Evolutionary conservation across 441 rosid genomes (phyloP), one percentile per base, ranked within the genome.

Genomic region (Euphorbia celastroides): DNA sequence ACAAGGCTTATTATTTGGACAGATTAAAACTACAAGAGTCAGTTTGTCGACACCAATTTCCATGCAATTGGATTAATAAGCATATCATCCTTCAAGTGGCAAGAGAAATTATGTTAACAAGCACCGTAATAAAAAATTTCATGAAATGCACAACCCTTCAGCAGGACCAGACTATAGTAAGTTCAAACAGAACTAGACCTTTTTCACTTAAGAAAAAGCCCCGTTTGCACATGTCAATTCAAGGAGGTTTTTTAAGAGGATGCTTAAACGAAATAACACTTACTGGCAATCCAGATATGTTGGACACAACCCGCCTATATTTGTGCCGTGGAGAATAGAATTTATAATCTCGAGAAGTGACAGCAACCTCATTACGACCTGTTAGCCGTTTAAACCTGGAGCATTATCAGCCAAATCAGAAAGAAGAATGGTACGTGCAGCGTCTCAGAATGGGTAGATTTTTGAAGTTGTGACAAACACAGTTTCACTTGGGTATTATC

Each of bases 291-390:
- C 78, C 76, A 76, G 86, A 71, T 57, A 89, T 78, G 64, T 69
- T 79, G 65, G 93, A 79, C 17, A 71, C 71, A 64, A 58, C 70
- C 62, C 92, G 95, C 72, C 95, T 80, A 44, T 79, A 85, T 75
- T 93, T 93, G 79, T 86, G 98, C 80, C 98, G 78, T 23, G 98
- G 97, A 74, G 92, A 84, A 73, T 93, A 90, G 69, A 87, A 93
- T 75, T 90, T 90, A 68, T 87, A 90, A 76, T 90, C 97, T 70
- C 67, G 82, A 57, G 92, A 82, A 51, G 90, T 85, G 64, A 93
- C 65, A 32, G 87, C 82, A 51, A 93, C 92, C 70, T 93, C 97
- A 85, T 55, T 73, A 41, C 96, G 82, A 68, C 96, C 97, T 30
- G 97, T 91, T 72, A 93, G 55, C 64, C 93, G 77, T 75, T 83